These are phyloP conservation scores for Bipolaris sorokiniana DNA, from an alignment of 2,329 filamentous ascomycete genomes.

Conservation along the genomic window DNA sequence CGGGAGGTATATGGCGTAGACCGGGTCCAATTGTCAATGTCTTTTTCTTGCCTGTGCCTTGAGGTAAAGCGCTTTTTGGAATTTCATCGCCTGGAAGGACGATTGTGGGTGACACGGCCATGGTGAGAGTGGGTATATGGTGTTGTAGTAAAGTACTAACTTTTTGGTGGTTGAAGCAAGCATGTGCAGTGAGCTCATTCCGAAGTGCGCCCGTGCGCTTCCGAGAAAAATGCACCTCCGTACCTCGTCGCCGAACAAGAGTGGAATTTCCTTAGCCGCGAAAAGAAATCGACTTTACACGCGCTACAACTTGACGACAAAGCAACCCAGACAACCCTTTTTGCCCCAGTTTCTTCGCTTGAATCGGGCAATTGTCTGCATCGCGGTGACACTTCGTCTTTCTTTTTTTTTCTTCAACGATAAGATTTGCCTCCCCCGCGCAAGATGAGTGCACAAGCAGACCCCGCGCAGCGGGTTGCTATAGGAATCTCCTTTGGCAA, in stretches of 20 bases:
- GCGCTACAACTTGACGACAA: slow-evolving; percentile 1
- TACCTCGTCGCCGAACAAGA: slow-evolving; percentile 24
- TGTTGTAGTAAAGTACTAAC: not conserved
- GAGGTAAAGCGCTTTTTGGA: slow-evolving; percentile 69
- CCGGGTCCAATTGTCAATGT: slow-evolving; percentile 84
- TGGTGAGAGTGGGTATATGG: slow-evolving; percentile 39
- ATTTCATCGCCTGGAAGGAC: slow-evolving; percentile 84
- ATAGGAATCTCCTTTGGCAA: slow-evolving; percentile 99
- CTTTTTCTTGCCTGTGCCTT: slow-evolving; percentile 64
- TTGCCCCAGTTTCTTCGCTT: not conserved
- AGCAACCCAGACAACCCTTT: slow-evolving; percentile 1
- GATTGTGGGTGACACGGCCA: slow-evolving; percentile 64
- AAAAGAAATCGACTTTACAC: slow-evolving; percentile 10
- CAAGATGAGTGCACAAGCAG: slow-evolving; percentile 59
- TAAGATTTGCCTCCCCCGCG: slow-evolving; percentile 8
- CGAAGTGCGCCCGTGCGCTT: slow-evolving; percentile 17
- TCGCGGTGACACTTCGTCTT: not conserved
- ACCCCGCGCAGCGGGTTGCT: slow-evolving; percentile 64
- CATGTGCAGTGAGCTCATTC: slow-evolving; percentile 26
- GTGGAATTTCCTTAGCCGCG: slow-evolving; percentile 30
- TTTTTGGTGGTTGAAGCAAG: slow-evolving; percentile 1
- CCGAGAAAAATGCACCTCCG: slow-evolving; percentile 20
- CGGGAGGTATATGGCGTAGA: slow-evolving; percentile 80
- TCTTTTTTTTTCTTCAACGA: not conserved
- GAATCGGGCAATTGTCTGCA: not conserved